Evolutionary conservation across 768 basidiomycete species (phyloP).

Genomic region (Macrocybe gigantea): DNA sequence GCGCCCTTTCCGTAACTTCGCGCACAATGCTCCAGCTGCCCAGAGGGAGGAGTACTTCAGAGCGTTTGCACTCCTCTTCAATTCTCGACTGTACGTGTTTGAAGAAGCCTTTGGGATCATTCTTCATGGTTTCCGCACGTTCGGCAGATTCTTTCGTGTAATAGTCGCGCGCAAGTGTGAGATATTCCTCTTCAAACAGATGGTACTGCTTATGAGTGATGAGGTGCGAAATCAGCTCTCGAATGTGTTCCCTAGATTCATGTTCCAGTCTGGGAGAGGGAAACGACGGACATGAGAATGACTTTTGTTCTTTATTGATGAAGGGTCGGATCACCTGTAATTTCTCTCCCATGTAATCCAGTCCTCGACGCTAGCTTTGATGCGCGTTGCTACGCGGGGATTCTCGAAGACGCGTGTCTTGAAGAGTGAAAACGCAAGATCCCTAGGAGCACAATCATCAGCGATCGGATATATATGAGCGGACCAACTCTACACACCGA

Average conservation of each 20-base stretch:
- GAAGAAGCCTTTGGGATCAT: slow-evolving; percentile 50
- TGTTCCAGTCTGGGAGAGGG: slow-evolving; percentile 26
- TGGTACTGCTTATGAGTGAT: slow-evolving; percentile 52
- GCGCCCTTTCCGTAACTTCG: slow-evolving; percentile 46
- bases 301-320: no score
- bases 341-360: slow-evolving; percentile 48
- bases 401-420: slow-evolving; percentile 44
- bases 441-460: slow-evolving; percentile 22
- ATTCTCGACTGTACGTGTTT: slow-evolving; percentile 37
- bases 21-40: slow-evolving; percentile 45
- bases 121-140: slow-evolving; percentile 28
- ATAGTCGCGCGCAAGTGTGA: slow-evolving; percentile 43
- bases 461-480: background rate
- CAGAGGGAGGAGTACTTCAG: slow-evolving; percentile 42
- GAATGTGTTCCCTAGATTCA: slow-evolving; percentile 34
- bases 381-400: slow-evolving; percentile 30
- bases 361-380: slow-evolving; percentile 37
- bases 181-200: slow-evolving; percentile 51
- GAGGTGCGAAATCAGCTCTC: slow-evolving; percentile 51
- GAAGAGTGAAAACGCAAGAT: slow-evolving; percentile 56
- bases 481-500: slow-evolving; percentile 30
- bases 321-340: no score
- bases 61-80: slow-evolving; percentile 53
- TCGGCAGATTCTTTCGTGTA: slow-evolving; percentile 47
- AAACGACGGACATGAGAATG: background rate